These are phyloP conservation scores for Agastache rugosa DNA, from an alignment of 257 asterid species.

Conservation along the genomic window DNA sequence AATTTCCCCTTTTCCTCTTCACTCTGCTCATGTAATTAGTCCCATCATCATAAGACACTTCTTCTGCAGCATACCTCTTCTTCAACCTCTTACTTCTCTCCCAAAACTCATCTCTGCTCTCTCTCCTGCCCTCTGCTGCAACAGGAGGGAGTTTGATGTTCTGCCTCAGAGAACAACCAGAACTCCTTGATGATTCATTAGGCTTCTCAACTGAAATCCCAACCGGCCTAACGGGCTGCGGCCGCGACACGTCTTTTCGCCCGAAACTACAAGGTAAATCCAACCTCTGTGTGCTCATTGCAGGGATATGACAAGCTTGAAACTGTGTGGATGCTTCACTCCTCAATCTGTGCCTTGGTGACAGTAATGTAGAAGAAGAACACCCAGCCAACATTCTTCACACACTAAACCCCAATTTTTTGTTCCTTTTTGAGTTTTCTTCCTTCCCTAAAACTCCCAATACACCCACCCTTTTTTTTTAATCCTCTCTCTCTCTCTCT, in stretches of 20 bases:
- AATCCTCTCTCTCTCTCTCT: neutral
- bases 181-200: constrained; percentile 53
- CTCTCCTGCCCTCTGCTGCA: constrained; percentile 58
- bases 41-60: constrained; percentile 57
- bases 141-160: constrained; percentile 70
- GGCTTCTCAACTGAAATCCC: constrained; percentile 76
- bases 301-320: constrained; percentile 84
- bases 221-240: constrained; percentile 76
- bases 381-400: constrained; percentile 99
- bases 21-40: constrained; percentile 47
- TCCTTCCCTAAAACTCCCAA: constrained; percentile 45
- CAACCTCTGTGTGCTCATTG: constrained; percentile 97
- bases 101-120: constrained; percentile 58
- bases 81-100: constrained; percentile 57
- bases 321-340: constrained; percentile 82
- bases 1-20: constrained; percentile 69
- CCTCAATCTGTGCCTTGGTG: constrained; percentile 94
- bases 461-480: constrained; percentile 35
- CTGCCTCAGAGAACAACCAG: constrained; percentile 54
- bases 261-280: constrained; percentile 80
- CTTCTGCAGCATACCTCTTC: constrained; percentile 76
- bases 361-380: constrained; percentile 88
- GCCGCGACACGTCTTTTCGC: constrained; percentile 63
- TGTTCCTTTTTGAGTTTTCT: constrained; percentile 20
- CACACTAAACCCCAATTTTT: constrained; percentile 44